Evolutionary conservation across 2,329 filamentous ascomycete genomes (phyloP).

Genomic region (Cytospora chrysosperma): DNA sequence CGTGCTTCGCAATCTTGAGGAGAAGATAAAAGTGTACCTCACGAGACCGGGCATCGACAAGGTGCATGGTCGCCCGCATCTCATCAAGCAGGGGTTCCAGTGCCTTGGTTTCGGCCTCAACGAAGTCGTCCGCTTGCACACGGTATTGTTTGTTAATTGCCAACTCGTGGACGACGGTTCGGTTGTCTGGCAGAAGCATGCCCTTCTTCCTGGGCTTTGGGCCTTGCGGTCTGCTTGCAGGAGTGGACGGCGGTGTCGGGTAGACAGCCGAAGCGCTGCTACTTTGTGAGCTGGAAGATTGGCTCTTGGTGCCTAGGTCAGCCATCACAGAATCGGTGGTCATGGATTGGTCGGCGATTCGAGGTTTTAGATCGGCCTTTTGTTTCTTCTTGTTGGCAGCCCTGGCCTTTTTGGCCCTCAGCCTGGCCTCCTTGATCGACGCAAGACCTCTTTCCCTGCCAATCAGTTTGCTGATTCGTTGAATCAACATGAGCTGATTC

Average conservation of each 20-base stretch:
- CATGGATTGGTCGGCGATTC: constrained; percentile 54
- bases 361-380: constrained; percentile 67
- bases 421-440: constrained; percentile 68
- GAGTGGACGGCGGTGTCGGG: constrained; percentile 53
- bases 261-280: constrained; percentile 45
- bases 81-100: constrained; percentile 52
- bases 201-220: constrained; percentile 15
- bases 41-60: constrained; percentile 51
- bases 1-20: constrained; percentile 67
- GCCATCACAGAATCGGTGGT: constrained; percentile 37
- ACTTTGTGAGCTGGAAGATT: constrained; percentile 26
- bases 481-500: constrained; percentile 76
- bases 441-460: constrained; percentile 70
- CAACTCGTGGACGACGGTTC: constrained; percentile 74
- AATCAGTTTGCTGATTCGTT: constrained; percentile 75
- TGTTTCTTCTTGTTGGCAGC: constrained; percentile 61
- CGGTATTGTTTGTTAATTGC: constrained; percentile 77
- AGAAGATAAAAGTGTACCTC: constrained; percentile 68
- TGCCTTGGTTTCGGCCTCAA: constrained; percentile 53
- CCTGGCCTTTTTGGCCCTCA: constrained; percentile 58
- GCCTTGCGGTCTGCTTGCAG: constrained; percentile 8
- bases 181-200: constrained; percentile 65
- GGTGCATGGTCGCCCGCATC: constrained; percentile 62
- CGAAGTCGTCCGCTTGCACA: constrained; percentile 61
- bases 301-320: constrained; percentile 36